Evolutionary conservation across 2,329 filamentous ascomycete species (phyloP).

Genomic region (Ciborinia camelliae): DNA sequence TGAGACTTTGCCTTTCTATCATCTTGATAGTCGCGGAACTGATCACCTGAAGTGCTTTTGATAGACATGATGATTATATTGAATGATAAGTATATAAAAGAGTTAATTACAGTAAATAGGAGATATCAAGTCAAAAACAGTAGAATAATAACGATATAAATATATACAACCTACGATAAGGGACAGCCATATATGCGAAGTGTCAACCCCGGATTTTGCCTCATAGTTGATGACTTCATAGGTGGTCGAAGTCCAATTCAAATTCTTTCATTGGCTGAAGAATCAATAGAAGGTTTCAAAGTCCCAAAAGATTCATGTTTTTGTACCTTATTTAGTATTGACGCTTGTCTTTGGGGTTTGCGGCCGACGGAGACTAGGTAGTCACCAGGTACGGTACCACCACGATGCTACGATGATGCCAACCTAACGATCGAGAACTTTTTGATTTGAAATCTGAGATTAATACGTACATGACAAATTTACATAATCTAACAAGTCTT

Average conservation of each 20-base stretch:
- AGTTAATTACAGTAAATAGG: neutral
- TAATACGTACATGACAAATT: too few species aligned
- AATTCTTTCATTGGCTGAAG: neutral
- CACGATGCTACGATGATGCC: neutral
- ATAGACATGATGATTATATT: slow-evolving; percentile 23
- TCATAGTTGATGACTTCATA: slow-evolving; percentile 6
- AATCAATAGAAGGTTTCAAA: neutral
- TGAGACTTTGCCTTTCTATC: slow-evolving; percentile 42
- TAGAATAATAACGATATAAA: neutral
- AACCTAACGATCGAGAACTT: slow-evolving; percentile 3
- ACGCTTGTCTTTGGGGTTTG: neutral
- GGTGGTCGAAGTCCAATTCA: neutral
- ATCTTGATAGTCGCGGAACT: slow-evolving; percentile 42
- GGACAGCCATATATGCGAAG: neutral
- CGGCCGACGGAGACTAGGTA: neutral
- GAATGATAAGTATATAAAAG: too few species aligned
- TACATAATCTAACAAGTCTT: neutral
- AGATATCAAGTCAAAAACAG: neutral
- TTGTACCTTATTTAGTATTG: neutral
- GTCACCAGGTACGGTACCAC: neutral
- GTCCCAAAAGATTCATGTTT: neutral
- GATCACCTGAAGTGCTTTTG: slow-evolving; percentile 39
- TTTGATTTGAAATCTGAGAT: neutral
- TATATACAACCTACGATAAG: neutral
- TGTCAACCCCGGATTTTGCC: neutral